phyloP scores from a whole-genome alignment of 441 rosid genomes.

The Viola pubescens region DNA sequence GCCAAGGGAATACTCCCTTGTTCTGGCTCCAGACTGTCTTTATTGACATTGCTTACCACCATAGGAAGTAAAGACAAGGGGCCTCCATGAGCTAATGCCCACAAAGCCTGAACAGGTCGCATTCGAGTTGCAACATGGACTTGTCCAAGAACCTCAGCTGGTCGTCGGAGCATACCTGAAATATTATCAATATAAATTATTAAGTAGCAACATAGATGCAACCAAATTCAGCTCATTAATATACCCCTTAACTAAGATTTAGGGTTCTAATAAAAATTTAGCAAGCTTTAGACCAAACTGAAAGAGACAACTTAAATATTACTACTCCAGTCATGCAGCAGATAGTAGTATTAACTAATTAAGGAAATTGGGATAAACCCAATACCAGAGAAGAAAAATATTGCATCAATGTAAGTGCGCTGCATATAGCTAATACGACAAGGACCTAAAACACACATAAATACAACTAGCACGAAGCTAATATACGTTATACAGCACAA shows the following conservation, averaged over 20 bases:
- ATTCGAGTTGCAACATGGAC: slow-evolving; percentile 89
- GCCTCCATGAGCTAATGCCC: slow-evolving; percentile 98
- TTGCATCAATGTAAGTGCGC: too few species aligned
- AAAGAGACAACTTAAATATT: too few species aligned
- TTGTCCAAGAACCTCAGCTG: slow-evolving; percentile 99
- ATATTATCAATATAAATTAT: slow-evolving; percentile 18
- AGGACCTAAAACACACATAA: too few species aligned
- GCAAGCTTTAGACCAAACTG: too few species aligned
- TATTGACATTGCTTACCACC: slow-evolving; percentile 61
- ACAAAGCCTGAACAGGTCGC: slow-evolving; percentile 83
- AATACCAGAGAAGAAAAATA: too few species aligned
- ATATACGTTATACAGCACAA: too few species aligned
- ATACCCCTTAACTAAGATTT: too few species aligned
- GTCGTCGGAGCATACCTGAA: slow-evolving; percentile 76
- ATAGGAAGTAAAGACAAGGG: slow-evolving; percentile 95
- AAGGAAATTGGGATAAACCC: too few species aligned
- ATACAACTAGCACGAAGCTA: too few species aligned
- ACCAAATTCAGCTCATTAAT: slow-evolving; percentile 10
- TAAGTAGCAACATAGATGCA: slow-evolving; percentile 12
- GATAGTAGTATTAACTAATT: too few species aligned
- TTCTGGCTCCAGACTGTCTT: slow-evolving; percentile 73
- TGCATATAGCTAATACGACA: too few species aligned
- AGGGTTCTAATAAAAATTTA: neutral
- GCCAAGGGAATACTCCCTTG: slow-evolving; percentile 51
- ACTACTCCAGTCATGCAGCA: too few species aligned